These are phyloP conservation scores for Vigna nakashimae DNA, from an alignment of 306 rosid species.

Conservation along the genomic window DNA sequence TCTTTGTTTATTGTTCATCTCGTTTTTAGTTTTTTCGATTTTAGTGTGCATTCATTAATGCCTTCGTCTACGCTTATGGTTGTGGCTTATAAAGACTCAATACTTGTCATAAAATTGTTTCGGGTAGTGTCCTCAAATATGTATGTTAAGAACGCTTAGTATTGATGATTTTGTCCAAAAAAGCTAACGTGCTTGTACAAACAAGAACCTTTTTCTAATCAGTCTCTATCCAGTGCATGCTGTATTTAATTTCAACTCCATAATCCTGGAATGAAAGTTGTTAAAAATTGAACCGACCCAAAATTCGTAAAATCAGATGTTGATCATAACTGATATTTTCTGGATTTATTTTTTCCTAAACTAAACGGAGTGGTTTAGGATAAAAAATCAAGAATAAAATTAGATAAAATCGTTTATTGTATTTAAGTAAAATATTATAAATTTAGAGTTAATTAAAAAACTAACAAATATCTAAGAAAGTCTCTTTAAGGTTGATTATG, in stretches of 20 bases:
- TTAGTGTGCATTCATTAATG: background rate
- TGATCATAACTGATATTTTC: too few species aligned
- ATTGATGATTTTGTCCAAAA: constrained; percentile 9
- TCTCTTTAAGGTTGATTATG: too few species aligned
- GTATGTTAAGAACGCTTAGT: background rate
- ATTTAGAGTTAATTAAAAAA: too few species aligned
- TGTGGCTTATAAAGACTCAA: background rate
- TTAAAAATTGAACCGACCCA: too few species aligned
- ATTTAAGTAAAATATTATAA: too few species aligned
- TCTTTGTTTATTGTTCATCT: constrained; percentile 14
- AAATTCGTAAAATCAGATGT: too few species aligned
- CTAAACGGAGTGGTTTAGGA: too few species aligned
- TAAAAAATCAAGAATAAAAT: too few species aligned
- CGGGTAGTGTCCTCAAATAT: constrained; percentile 1
- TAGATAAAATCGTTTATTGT: too few species aligned
- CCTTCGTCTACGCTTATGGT: background rate
- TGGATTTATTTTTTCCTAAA: too few species aligned
- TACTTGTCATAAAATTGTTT: constrained; percentile 10
- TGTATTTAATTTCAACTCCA: background rate
- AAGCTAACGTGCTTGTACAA: background rate
- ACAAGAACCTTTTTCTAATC: background rate
- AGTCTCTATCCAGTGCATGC: background rate
- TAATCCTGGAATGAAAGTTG: background rate
- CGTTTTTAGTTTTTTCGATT: background rate
- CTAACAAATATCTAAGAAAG: too few species aligned